Conservation (phyloP, 164 flowering plant species). For the Kingdonia uniflora region DNA sequence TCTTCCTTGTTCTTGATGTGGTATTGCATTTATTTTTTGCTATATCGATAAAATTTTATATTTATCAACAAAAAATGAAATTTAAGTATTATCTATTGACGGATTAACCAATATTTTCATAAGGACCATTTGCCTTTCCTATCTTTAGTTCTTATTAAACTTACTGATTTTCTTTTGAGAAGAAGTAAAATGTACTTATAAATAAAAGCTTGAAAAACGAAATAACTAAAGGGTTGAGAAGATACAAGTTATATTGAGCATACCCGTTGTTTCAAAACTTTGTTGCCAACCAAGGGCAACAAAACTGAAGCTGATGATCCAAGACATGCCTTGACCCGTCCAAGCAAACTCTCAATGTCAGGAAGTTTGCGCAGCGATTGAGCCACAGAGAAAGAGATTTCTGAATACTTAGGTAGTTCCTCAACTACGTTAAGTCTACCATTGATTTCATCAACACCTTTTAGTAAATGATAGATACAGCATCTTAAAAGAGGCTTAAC, state of each 20-base stretch:
- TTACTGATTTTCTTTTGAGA: too few relatives aligned
- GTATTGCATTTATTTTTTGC: too few relatives aligned
- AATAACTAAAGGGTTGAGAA: too few relatives aligned
- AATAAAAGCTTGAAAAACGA: too few relatives aligned
- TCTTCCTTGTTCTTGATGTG: too few relatives aligned
- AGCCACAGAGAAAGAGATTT: conserved; percentile 32
- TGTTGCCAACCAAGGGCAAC: conserved; percentile 63
- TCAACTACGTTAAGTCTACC: conserved; percentile 76
- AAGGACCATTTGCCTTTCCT: too few relatives aligned
- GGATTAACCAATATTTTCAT: too few relatives aligned
- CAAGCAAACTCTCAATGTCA: conserved; percentile 82
- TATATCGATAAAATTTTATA: too few relatives aligned
- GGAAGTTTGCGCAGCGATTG: conserved; percentile 78
- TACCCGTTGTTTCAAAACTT: conserved; percentile 67
- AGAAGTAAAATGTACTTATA: too few relatives aligned
- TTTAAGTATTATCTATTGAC: too few relatives aligned
- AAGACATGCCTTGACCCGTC: conserved; percentile 57
- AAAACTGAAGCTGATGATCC: conserved; percentile 51
- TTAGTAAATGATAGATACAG: conserved; percentile 95
- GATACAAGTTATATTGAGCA: conserved; percentile 12
- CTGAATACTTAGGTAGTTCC: conserved; percentile 36
- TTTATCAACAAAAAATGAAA: too few relatives aligned
- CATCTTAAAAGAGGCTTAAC: conserved; percentile 80
- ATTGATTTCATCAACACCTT: conserved; percentile 55
- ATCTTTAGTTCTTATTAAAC: too few relatives aligned